These are phyloP conservation scores for Acacia concinna DNA, from an alignment of 331 rosid genomes.

Conservation along the genomic window DNA sequence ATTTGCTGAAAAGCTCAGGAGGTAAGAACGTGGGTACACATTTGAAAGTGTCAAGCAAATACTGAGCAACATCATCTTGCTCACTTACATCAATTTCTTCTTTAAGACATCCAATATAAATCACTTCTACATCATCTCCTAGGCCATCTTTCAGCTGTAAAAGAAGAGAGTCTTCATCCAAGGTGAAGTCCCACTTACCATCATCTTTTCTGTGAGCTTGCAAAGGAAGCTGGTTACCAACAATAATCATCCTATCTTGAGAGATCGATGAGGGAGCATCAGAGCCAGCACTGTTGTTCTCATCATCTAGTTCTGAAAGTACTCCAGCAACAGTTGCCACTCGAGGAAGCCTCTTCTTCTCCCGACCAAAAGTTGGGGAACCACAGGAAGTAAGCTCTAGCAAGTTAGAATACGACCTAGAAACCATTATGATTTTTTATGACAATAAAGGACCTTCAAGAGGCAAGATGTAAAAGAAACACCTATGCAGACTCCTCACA, in stretches of 20 bases:
- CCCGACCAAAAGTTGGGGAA: slow-evolving; percentile 65
- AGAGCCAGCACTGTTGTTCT: slow-evolving; percentile 65
- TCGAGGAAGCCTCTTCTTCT: slow-evolving; percentile 81
- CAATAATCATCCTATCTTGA: slow-evolving; percentile 85
- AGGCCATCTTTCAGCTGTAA: slow-evolving; percentile 93
- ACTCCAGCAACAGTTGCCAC: slow-evolving; percentile 91
- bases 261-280: slow-evolving; percentile 83
- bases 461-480: slow-evolving; percentile 29
- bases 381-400: slow-evolving; percentile 84
- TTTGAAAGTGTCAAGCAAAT: slow-evolving; percentile 74
- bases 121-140: slow-evolving; percentile 82
- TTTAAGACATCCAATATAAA: slow-evolving; percentile 84
- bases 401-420: slow-evolving; percentile 92
- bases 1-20: slow-evolving; percentile 75
- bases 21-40: slow-evolving; percentile 89
- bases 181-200: slow-evolving; percentile 72
- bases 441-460: slow-evolving; percentile 5
- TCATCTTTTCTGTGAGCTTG: slow-evolving; percentile 47
- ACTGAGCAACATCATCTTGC: slow-evolving; percentile 92
- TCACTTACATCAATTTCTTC: slow-evolving; percentile 70
- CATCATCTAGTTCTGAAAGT: slow-evolving; percentile 85
- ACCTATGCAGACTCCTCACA: slow-evolving; percentile 26
- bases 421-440: slow-evolving; percentile 54
- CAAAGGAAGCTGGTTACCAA: slow-evolving; percentile 90
- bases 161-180: slow-evolving; percentile 95